phyloP scores from a whole-genome alignment of 768 basidiomycete genomes.

The Guyanaporus albipodus region DNA sequence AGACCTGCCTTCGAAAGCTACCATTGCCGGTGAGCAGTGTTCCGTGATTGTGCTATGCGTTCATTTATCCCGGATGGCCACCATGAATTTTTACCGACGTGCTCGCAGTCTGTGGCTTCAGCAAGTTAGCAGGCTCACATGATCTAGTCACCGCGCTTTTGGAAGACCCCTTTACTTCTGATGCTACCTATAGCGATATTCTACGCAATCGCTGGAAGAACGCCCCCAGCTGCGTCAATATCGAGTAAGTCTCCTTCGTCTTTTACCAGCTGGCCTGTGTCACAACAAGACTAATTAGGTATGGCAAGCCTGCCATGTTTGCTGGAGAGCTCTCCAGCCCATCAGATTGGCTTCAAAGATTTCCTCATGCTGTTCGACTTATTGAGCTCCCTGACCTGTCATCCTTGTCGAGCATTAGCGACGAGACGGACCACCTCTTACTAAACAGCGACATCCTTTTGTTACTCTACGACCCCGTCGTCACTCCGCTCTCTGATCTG shows the following conservation, averaged over 20 bases:
- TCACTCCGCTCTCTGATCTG: conserved; percentile 43
- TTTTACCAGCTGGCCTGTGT: neutral
- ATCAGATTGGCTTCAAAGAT: conserved; percentile 56
- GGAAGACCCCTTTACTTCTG: conserved; percentile 65
- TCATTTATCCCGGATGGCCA: conserved; percentile 1
- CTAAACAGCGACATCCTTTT: conserved; percentile 58
- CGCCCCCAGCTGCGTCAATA: conserved; percentile 19
- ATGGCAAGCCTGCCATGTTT: conserved; percentile 22
- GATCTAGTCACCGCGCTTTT: conserved; percentile 69
- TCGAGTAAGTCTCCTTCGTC: conserved; percentile 22
- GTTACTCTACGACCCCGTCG: conserved; percentile 58
- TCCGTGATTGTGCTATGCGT: neutral
- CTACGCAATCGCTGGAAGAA: conserved; percentile 51
- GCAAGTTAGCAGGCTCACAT: conserved; percentile 48
- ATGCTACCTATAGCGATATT: conserved; percentile 37
- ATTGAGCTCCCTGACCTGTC: conserved; percentile 34
- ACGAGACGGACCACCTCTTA: conserved; percentile 17
- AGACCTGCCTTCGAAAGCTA: conserved; percentile 34
- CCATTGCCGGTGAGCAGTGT: conserved; percentile 46
- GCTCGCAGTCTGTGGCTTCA: conserved; percentile 51
- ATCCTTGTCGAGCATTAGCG: conserved; percentile 13
- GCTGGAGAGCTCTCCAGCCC: conserved; percentile 36
- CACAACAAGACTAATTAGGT: conserved; percentile 10
- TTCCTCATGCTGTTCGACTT: conserved; percentile 47
- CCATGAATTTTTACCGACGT: neutral